Conservation (phyloP, 2,329 filamentous ascomycete genomes). For the Simplicillium sp. region DNA sequence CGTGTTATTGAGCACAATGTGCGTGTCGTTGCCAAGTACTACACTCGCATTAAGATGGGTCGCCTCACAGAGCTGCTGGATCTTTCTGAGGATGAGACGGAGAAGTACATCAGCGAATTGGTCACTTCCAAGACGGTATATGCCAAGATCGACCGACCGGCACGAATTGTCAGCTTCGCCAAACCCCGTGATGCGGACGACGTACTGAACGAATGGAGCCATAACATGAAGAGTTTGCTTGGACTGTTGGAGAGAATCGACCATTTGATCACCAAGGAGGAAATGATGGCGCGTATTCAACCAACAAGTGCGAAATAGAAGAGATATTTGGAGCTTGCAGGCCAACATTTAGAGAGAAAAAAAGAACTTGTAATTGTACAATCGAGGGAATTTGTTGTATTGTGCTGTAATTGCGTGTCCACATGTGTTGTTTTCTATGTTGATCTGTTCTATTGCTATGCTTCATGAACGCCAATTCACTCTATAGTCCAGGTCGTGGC, state of each 20-base stretch:
- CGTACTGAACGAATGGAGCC: constrained; percentile 95
- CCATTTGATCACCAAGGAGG: constrained; percentile 97
- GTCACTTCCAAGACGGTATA: constrained; percentile 98
- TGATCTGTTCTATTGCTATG: no score
- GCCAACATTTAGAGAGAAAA: no score
- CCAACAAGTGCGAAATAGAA: constrained; percentile 38
- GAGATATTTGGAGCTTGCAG: constrained; percentile 13
- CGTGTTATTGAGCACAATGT: constrained; percentile 99
- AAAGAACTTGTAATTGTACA: neutral
- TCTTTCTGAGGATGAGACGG: constrained; percentile 87
- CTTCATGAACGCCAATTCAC: neutral
- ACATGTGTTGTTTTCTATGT: no score
- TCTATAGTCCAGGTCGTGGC: constrained; percentile 14
- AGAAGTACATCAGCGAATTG: constrained; percentile 96
- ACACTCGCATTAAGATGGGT: constrained; percentile 90
- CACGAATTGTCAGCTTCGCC: constrained; percentile 85
- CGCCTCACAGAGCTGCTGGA: constrained; percentile 87
- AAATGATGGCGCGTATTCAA: constrained; percentile 99
- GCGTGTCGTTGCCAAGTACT: constrained; percentile 95
- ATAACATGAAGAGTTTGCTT: constrained; percentile 91
- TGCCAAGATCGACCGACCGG: constrained; percentile 92
- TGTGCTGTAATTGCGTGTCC: no score
- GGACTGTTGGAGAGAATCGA: constrained; percentile 85
- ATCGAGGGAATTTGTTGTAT: neutral
- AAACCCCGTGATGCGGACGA: constrained; percentile 93